Evolutionary conservation across 768 basidiomycete genomes (phyloP).

Genomic region (Boletus fagicola): DNA sequence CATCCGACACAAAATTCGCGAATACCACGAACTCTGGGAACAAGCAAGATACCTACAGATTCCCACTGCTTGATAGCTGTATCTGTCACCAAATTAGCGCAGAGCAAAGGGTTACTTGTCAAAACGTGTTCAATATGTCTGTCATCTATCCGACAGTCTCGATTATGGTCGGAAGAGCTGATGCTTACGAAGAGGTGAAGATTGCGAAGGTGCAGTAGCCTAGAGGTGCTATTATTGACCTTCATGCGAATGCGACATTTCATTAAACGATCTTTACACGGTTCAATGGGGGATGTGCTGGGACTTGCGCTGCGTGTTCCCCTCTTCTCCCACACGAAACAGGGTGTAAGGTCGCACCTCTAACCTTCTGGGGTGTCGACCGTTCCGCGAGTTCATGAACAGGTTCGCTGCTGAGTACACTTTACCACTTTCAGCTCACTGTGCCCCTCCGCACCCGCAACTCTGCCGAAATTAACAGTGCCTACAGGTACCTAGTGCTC

Average conservation of each 20-base stretch:
- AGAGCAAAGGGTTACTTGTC: not conserved
- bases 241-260: not conserved
- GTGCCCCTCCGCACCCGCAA: not conserved
- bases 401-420: not conserved
- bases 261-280: not conserved
- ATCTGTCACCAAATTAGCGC: not conserved
- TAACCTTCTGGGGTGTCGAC: not conserved
- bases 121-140: not conserved
- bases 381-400: not conserved
- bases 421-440: not conserved
- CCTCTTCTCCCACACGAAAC: not conserved
- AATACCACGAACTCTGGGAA: not conserved
- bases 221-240: not conserved
- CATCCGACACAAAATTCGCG: not conserved
- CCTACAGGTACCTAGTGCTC: not conserved
- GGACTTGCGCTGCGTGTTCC: not conserved
- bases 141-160: not conserved
- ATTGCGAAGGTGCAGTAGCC: not conserved
- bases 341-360: not conserved
- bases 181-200: not conserved
- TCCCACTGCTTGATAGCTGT: not conserved
- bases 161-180: no score
- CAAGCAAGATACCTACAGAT: no score
- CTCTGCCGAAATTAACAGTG: conserved; percentile 2
- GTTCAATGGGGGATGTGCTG: not conserved